These are phyloP conservation scores for Brettanomyces bruxellensis DNA, from an alignment of 805 yeast species.

Conservation along the genomic window DNA sequence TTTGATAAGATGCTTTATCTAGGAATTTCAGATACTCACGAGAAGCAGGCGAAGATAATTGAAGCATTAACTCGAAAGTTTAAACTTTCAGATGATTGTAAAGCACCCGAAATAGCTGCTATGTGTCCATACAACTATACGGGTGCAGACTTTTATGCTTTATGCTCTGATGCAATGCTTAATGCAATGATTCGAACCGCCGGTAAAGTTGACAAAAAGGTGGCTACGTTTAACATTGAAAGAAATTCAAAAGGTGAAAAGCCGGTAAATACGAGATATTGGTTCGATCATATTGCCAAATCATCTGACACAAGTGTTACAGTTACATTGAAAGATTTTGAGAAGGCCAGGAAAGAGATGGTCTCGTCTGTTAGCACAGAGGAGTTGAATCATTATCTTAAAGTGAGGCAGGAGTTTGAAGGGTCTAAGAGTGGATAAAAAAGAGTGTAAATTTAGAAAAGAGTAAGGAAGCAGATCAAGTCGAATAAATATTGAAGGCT, in stretches of 20 bases:
- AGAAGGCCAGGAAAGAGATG: slow-evolving; percentile 62
- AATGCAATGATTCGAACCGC: slow-evolving; percentile 95
- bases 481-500: neutral
- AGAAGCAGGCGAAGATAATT: slow-evolving; percentile 76
- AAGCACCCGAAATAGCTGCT: slow-evolving; percentile 50
- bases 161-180: slow-evolving; percentile 92
- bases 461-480: too few relatives aligned
- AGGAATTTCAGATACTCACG: slow-evolving; percentile 88
- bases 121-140: slow-evolving; percentile 85
- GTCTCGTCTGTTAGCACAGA: slow-evolving; percentile 83
- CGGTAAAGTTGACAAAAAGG: slow-evolving; percentile 57
- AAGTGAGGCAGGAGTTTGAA: slow-evolving; percentile 76
- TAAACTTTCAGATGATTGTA: slow-evolving; percentile 48
- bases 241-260: slow-evolving; percentile 23
- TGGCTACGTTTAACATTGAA: slow-evolving; percentile 39
- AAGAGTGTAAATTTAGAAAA: neutral
- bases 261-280: slow-evolving; percentile 62
- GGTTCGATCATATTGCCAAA: slow-evolving; percentile 81
- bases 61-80: slow-evolving; percentile 86
- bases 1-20: slow-evolving; percentile 92
- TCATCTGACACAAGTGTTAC: slow-evolving; percentile 56
- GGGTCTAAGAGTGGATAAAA: slow-evolving; percentile 39
- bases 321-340: slow-evolving; percentile 67
- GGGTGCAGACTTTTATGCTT: slow-evolving; percentile 96
- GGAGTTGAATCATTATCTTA: slow-evolving; percentile 73